Percentiles rank a stretch among this genome's conserved stretches.
These are phyloP conservation scores for Tolypocladium cylindrosporum DNA, from an alignment of 2,329 filamentous ascomycete genomes.

Conservation along the genomic window DNA sequence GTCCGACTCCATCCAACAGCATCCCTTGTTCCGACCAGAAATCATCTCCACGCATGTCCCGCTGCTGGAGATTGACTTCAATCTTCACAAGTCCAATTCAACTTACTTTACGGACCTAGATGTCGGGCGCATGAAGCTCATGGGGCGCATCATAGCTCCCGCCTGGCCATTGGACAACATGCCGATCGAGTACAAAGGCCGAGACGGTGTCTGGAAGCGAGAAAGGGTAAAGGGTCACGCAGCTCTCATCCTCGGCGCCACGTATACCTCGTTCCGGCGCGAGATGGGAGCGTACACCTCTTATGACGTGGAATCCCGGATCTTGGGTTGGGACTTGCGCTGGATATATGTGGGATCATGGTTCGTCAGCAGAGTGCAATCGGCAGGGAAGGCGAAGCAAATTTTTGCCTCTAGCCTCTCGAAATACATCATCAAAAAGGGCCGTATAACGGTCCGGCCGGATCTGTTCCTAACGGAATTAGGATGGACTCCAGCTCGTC, in stretches of 20 bases:
- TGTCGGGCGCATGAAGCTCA: not conserved
- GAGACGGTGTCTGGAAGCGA: not conserved
- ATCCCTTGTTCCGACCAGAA: conserved; percentile 2
- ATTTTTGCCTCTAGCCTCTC: not conserved
- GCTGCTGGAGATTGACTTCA: conserved; percentile 2
- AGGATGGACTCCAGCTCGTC: not conserved
- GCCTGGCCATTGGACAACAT: conserved; percentile 1
- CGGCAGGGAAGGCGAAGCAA: not conserved
- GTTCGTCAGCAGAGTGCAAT: not conserved
- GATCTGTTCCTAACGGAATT: not conserved
- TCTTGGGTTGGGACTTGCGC: conserved; percentile 3
- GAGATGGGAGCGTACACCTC: not conserved
- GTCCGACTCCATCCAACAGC: not conserved
- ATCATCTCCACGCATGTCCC: conserved; percentile 1
- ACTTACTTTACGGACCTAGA: conserved; percentile 2
- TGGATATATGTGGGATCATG: conserved; percentile 5
- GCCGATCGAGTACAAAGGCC: conserved; percentile 2
- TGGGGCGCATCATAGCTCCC: conserved; percentile 1
- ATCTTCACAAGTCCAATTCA: conserved; percentile 3
- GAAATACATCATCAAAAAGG: conserved; percentile 1
- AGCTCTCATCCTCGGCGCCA: conserved; percentile 2
- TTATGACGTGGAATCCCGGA: conserved; percentile 2
- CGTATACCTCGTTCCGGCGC: conserved; percentile 3
- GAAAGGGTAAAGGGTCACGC: conserved; percentile 1
- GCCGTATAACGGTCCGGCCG: not conserved